Evolutionary conservation across 108 stramenopile genomes (phyloP), one percentile per base, ranked within the genome.

Genomic region (Parietichytrium sp.): DNA sequence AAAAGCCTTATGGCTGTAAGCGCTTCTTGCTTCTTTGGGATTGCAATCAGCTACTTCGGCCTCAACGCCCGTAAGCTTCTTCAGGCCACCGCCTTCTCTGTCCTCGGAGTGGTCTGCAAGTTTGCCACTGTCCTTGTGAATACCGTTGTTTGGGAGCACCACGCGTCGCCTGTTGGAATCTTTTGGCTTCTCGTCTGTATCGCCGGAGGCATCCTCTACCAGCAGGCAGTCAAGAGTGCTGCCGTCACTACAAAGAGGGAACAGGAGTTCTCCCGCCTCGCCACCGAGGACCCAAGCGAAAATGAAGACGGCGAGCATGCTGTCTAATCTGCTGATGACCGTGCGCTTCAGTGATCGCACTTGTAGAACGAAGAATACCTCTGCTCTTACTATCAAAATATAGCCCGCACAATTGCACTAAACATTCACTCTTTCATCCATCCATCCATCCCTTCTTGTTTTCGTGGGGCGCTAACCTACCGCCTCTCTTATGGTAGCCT

Each of bases 181-280:
- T 72, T 72, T 42, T 72, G 61, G 61, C 61, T 72, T 16, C 61
- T 72, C 42, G 61, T 72, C 29, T 72, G 61, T 25, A 72, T 72
- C 25, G 10, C 61, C 13, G 61, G 61, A 10, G 61, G 61, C 42
- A 72, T 72, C 33, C 6, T 72, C 20, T 72, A 72, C 61, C 61
- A 72, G 61, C 33, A 72, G 61, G 61, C 61, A n/a, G 20, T 45
- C 23, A 36, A 72, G 61, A 20, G 10, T 25, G 61, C 61, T 25
- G 36, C 61, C 10, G 36, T 72, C 33, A 72, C 61, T 7, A 33
- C 61, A 23, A 8, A 10, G 13, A 72, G 45, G 61, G n/a, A n/a
- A 10, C 38, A 72, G 15, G 61, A 50, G n/a, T n/a, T n/a, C n/a
- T n/a, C n/a, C n/a, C n/a, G n/a, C n/a, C n/a, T n/a, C n/a, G n/a